Conservation (phyloP, 2,329 filamentous ascomycete genomes). For the Penicillium polonicum region DNA sequence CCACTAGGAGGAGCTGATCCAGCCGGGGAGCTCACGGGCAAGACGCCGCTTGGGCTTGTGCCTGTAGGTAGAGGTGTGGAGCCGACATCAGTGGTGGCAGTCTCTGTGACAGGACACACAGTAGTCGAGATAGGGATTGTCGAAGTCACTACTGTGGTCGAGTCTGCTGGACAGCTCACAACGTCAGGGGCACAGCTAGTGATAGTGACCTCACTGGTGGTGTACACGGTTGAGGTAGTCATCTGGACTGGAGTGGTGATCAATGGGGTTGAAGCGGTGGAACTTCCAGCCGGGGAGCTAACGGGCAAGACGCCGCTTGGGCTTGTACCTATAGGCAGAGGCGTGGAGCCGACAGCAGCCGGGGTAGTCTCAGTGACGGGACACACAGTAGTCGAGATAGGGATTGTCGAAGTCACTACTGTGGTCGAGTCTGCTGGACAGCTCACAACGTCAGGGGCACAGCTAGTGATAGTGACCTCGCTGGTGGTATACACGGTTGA, state of each 20-base stretch:
- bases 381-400: background rate
- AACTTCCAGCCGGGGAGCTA: background rate
- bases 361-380: slow-evolving; percentile 1
- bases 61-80: background rate
- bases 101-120: background rate
- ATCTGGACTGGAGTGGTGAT: slow-evolving; percentile 7
- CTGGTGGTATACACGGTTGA: slow-evolving; percentile 41
- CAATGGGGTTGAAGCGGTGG: no score
- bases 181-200: slow-evolving; percentile 42
- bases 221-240: slow-evolving; percentile 40
- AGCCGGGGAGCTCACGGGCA: background rate
- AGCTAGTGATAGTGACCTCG: slow-evolving; percentile 41
- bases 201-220: slow-evolving; percentile 38
- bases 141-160: slow-evolving; percentile 52
- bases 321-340: background rate
- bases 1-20: background rate
- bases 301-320: background rate
- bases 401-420: slow-evolving; percentile 52
- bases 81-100: background rate
- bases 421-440: slow-evolving; percentile 53
- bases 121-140: slow-evolving; percentile 31
- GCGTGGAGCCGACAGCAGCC: background rate
- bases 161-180: slow-evolving; percentile 52
- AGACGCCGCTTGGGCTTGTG: background rate
- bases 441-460: slow-evolving; percentile 42